These are phyloP conservation scores for Carex sylvatica DNA, from an alignment of 202 grass and related monocot species.

Conservation along the genomic window DNA sequence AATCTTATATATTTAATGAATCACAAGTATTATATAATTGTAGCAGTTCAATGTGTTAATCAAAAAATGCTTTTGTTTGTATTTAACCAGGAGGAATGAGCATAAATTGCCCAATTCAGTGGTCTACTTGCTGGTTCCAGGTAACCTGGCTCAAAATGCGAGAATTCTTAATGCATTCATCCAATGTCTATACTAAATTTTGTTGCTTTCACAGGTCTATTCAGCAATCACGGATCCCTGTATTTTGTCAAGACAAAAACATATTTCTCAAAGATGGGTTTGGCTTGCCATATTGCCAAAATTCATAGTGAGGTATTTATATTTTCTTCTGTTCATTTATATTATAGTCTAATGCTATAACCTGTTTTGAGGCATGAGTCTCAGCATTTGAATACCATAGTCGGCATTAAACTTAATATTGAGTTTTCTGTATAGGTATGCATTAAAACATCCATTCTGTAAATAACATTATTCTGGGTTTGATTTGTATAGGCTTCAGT, in stretches of 20 bases:
- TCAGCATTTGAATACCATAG: neutral
- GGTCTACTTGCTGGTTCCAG: slow-evolving; percentile 88
- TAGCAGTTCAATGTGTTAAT: slow-evolving; percentile 3
- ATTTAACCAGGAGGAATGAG: slow-evolving; percentile 59
- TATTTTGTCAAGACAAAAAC: slow-evolving; percentile 95
- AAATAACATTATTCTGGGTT: neutral
- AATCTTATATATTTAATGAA: neutral
- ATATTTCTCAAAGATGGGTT: slow-evolving; percentile 88
- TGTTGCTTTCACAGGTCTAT: slow-evolving; percentile 58
- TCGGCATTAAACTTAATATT: neutral
- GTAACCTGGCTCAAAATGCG: slow-evolving; percentile 24
- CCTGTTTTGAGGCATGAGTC: neutral
- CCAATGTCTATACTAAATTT: slow-evolving; percentile 9
- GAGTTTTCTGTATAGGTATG: neutral
- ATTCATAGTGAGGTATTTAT: slow-evolving; percentile 87
- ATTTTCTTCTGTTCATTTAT: slow-evolving; percentile 8
- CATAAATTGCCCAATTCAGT: slow-evolving; percentile 80
- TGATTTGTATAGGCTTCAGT: slow-evolving; percentile 58
- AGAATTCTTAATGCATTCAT: slow-evolving; percentile 18
- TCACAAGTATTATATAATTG: neutral
- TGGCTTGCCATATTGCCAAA: slow-evolving; percentile 88
- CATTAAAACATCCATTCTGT: slow-evolving; percentile 18
- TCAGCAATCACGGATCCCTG: slow-evolving; percentile 86
- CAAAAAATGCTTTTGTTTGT: neutral
- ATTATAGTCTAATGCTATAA: neutral